phyloP scores from a whole-genome alignment of 2,329 filamentous ascomycete species.

The Calcarisporium arbuscula region DNA sequence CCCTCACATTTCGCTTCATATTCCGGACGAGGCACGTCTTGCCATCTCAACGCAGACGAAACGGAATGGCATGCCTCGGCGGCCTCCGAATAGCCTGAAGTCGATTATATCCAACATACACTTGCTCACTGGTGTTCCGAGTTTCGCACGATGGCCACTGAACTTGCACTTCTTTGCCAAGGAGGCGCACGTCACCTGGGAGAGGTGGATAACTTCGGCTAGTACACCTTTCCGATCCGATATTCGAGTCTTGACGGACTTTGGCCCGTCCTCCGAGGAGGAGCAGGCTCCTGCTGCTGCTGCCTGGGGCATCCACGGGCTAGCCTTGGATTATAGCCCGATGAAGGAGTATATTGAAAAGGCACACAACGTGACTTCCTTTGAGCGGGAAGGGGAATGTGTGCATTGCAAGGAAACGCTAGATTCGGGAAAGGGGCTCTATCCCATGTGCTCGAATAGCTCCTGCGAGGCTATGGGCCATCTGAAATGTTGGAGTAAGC shows the following conservation, averaged over 20 bases:
- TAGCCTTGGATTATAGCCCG: slow-evolving; percentile 49
- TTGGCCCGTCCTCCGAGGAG: slow-evolving; percentile 22
- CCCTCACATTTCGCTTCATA: slow-evolving; percentile 72
- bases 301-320: slow-evolving; percentile 43
- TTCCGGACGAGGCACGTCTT: slow-evolving; percentile 58
- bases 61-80: slow-evolving; percentile 46
- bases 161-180: slow-evolving; percentile 69
- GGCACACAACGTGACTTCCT: slow-evolving; percentile 44
- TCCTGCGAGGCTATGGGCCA: slow-evolving; percentile 54
- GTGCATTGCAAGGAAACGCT: slow-evolving; percentile 44
- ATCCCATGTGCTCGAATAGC: slow-evolving; percentile 49
- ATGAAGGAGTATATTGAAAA: slow-evolving; percentile 51
- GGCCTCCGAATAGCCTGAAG: slow-evolving; percentile 53
- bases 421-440: slow-evolving; percentile 41
- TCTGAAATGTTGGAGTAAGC: slow-evolving; percentile 51
- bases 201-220: slow-evolving; percentile 45
- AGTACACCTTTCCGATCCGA: slow-evolving; percentile 39
- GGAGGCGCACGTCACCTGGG: slow-evolving; percentile 67
- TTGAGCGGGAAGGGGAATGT: slow-evolving; percentile 51
- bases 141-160: slow-evolving; percentile 80
- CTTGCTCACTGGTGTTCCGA: slow-evolving; percentile 68
- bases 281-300: slow-evolving; percentile 6
- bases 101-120: slow-evolving; percentile 76
- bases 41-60: slow-evolving; percentile 44
- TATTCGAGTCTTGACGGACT: slow-evolving; percentile 53